Evolutionary conservation across 2,329 filamentous ascomycete genomes (phyloP), one percentile per base, ranked within the genome.

Genomic region (Colletotrichum sidae): DNA sequence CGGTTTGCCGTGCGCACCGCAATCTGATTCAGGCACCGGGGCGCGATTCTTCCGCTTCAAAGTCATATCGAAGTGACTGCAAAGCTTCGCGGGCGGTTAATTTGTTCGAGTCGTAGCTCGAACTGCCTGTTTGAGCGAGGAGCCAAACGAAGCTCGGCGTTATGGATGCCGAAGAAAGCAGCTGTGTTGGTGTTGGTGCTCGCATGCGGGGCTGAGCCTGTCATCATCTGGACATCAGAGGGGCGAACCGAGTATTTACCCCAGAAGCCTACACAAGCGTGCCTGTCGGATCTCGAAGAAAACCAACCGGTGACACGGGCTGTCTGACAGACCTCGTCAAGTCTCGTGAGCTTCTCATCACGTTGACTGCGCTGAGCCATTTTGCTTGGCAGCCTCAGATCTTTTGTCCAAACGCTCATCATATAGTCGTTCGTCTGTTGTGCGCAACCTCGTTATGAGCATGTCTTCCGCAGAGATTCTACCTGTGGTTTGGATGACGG

Each of bases 221-320:
- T 55, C 56, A 60, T 65, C 57, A 65, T 25, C 61, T 55, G 61
- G 50, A 34, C 49, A 65, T 65, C 61, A 50, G 47, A 60, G 60
- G 61, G 44, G 50, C 55, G 2, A 49, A 39, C 51, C 52, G 46
- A 44, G 38, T 45, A 25, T 62, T 15, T 38, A 8, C 38, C 17
- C 17, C 17, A 34, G 45, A 56, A 35, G 45, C 52, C 7, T 33
- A 17, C 10, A 49, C 25, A 61, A 35, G 51, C 61, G 61, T 65
- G n/a, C 57, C 57, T 51, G 57, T 65, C 46, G 17, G 57, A 46
- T 46, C 15, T 17, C 46, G 55, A 49, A 25, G 13, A 55, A 41
- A 4, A n/a, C 38, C 25, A 5, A 25, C 25, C 4, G 25, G 25
- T 25, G 25, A 25, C 25, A 25, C 25, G 25, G 25, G 25, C 25